Evolutionary conservation across 2,329 filamentous ascomycete genomes (phyloP), one percentile per base, ranked within the genome.

Genomic region (Pseudogymnoascus sp.): DNA sequence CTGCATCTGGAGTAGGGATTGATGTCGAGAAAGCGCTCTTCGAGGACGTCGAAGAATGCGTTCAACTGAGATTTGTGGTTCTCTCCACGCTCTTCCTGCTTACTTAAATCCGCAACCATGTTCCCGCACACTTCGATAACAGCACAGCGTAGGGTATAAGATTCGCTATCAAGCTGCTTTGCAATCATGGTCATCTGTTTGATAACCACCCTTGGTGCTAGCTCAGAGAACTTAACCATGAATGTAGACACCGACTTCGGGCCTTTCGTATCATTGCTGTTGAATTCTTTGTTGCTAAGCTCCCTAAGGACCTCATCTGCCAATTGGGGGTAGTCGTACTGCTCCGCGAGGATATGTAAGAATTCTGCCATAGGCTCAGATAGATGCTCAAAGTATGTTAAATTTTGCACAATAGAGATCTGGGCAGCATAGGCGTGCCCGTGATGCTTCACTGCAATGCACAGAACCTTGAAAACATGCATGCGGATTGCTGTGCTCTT

Each of bases 331-430:
- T 97, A 96, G 76, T 99, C 94, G 77, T 97, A 99, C 78, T 97
- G 93, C 73, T 97, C 92, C 0, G 92, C 88, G 25, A 99, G 80
- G 71, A 97, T 99, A 70, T 97, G 91, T 4, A 99, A 79, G 70
- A 99, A 96, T 74, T 99, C 95, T 33, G 94, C 94, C 94, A 99
- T 99, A 1, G 94, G 94, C 72, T 99, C 94, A 0, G 94, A 93
- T n/a, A 99, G 79, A 75, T 99, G 94, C 76, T 99, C 94, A 71
- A 97, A 99, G 74, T 99, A 99, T 4, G 94, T 96, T 68, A 99
- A 78, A 73, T 94, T 97, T 75, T 99, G 94, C 62, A 97, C 92
- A 71, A 99, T 96, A 53, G 92, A 96, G 59, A 96, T 97, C 81
- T 99, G 94, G 1, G 94, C 94, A 61, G 90, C 91, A 73, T 96